A percentile compares a stretch with the other conserved stretches of the same genome.
Evolutionary conservation across 805 yeast species (phyloP).

Genomic region (Yamadazyma sp.): DNA sequence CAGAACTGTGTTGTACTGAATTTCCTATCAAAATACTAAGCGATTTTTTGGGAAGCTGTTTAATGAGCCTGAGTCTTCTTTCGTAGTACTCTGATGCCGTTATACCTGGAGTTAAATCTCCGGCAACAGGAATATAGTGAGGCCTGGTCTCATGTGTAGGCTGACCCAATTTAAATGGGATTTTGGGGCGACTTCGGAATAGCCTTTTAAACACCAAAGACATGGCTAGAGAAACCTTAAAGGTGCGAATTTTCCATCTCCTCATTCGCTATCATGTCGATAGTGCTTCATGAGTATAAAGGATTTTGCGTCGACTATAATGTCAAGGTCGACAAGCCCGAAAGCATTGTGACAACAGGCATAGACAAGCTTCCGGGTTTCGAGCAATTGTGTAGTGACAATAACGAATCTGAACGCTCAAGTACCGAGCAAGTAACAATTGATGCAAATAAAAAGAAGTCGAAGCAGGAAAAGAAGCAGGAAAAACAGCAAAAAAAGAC

Average conservation of each 20-base stretch:
- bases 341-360: conserved; percentile 14
- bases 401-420: background rate
- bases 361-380: conserved; percentile 11
- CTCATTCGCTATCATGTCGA: conserved; percentile 9
- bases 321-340: conserved; percentile 5
- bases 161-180: conserved; percentile 64
- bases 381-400: background rate
- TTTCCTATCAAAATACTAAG: conserved; percentile 76
- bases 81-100: conserved; percentile 77
- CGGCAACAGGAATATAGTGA: conserved; percentile 61
- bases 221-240: background rate
- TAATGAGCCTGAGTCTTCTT: conserved; percentile 63
- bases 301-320: conserved; percentile 14
- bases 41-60: conserved; percentile 57
- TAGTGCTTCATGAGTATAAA: conserved; percentile 15
- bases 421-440: background rate
- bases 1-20: conserved; percentile 75
- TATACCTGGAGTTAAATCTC: conserved; percentile 87
- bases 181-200: conserved; percentile 8
- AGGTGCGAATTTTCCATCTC: conserved; percentile 3
- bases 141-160: conserved; percentile 87
- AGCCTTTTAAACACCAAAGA: conserved; percentile 5
- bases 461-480: conserved; percentile 8
- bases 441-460: conserved; percentile 3
- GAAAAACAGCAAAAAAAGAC: conserved; percentile 13